Evolutionary conservation across 164 flowering plant genomes (phyloP), one percentile per base, ranked within the genome.

Genomic region (Warburgia ugandensis): DNA sequence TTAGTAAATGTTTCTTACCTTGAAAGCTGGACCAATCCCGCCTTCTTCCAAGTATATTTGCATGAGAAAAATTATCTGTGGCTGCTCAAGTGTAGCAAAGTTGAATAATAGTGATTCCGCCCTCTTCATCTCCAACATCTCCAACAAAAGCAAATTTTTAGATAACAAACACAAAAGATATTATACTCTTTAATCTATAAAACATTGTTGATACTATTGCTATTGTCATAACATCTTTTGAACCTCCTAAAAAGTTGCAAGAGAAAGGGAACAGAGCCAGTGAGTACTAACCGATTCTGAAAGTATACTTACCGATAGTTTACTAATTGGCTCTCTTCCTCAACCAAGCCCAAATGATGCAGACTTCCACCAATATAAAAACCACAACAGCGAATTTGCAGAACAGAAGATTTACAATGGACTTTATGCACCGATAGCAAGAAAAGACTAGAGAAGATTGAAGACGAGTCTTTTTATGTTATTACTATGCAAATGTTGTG

Each of bases 41-140:
- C 54, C 54, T 23, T 50, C 29, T 22, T n/a, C 54, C 54, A 50
- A 50, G 54, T 42, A 33, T 50, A 16, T 50, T 50, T 14, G 12
- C 29, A 11, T 35, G 19, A 50, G 54, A 50, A 2, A 50, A 50
- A 19, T 50, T 50, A 12, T 26, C 3, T 3, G 54, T 50, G 6
- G 54, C 42, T 11, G 25, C 28, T 13, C 23, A 12, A 50, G 22
- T 5, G 14, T 23, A n/a, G 12, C 42, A 9, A 50, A 13, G 19
- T 35, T 19, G 3, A 33, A 50, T 20, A 28, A 17, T 14, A 21
- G 26, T 6, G 37, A 31, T 10, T 48, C 37, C 8, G 21, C 26
- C 52, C 0, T 48, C 39, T 5, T 32, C 52, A 48, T 19, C 52
- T n/a, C 13, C 11, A 6, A 5, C 41, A 12, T 37, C 41, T 37